Evolutionary conservation across 2,329 filamentous ascomycete genomes (phyloP).

Genomic region (Colletotrichum zoysiae): DNA sequence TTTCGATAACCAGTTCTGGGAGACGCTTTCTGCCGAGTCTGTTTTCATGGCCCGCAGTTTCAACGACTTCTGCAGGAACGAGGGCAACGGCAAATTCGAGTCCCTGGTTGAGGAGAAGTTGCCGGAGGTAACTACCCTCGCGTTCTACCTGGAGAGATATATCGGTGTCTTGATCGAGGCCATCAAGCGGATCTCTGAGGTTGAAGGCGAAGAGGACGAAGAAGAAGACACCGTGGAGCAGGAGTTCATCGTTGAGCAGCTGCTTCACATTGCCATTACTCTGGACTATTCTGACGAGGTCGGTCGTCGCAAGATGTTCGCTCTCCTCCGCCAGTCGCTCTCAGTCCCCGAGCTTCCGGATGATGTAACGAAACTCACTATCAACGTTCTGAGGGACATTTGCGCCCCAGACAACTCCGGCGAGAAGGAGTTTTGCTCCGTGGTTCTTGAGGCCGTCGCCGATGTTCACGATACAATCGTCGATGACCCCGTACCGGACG

Average conservation of each 20-base stretch:
- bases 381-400: constrained; percentile 85
- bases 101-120: constrained; percentile 90
- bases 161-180: constrained; percentile 76
- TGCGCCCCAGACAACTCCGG: constrained; percentile 81
- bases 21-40: constrained; percentile 84
- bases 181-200: constrained; percentile 68
- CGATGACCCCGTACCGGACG: constrained; percentile 69
- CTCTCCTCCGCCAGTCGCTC: constrained; percentile 85
- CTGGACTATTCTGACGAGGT: constrained; percentile 99
- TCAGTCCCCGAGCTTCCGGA: constrained; percentile 91
- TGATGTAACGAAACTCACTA: constrained; percentile 88
- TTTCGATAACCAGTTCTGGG: constrained; percentile 83
- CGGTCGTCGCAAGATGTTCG: constrained; percentile 95
- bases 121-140: constrained; percentile 92
- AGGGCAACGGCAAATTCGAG: constrained; percentile 80
- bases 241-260: constrained; percentile 95
- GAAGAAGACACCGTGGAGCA: constrained; percentile 89
- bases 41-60: constrained; percentile 93
- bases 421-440: constrained; percentile 85
- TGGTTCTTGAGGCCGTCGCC: constrained; percentile 92
- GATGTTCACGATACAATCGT: constrained; percentile 96
- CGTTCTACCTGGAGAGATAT: constrained; percentile 87
- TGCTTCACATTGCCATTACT: constrained; percentile 90
- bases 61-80: constrained; percentile 89
- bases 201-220: constrained; percentile 71